A percentile compares a stretch with the other conserved stretches of the same genome.
phyloP scores from a whole-genome alignment of 2,329 filamentous ascomycete species.

The Fusarium xylarioides region DNA sequence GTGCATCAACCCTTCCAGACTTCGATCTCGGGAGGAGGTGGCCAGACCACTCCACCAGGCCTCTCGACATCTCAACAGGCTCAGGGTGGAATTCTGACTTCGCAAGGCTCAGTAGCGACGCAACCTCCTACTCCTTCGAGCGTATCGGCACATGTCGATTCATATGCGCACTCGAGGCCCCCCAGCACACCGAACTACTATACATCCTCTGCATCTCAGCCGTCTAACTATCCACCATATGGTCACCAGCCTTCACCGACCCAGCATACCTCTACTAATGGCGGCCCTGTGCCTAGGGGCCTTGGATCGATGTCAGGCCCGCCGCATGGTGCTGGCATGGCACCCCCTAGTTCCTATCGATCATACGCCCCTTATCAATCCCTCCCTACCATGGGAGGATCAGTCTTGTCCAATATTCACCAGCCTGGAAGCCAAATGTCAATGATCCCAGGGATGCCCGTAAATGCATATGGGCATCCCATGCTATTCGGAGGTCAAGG shows the following conservation, averaged over 20 bases:
- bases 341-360: slow-evolving; percentile 62
- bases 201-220: slow-evolving; percentile 59
- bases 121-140: slow-evolving; percentile 61
- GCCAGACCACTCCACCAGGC: slow-evolving; percentile 45
- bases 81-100: slow-evolving; percentile 40
- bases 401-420: slow-evolving; percentile 80
- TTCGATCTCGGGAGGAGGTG: slow-evolving; percentile 60
- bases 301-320: slow-evolving; percentile 47
- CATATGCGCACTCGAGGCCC: slow-evolving; percentile 60
- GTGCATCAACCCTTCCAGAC: slow-evolving; percentile 72
- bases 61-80: slow-evolving; percentile 44
- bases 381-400: slow-evolving; percentile 70
- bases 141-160: slow-evolving; percentile 66
- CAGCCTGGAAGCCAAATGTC: slow-evolving; percentile 78
- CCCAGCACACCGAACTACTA: slow-evolving; percentile 71
- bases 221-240: slow-evolving; percentile 57
- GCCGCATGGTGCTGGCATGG: slow-evolving; percentile 45
- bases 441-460: slow-evolving; percentile 69
- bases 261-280: slow-evolving; percentile 59
- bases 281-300: slow-evolving; percentile 50
- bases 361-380: slow-evolving; percentile 58
- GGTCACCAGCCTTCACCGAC: slow-evolving; percentile 46
- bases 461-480: slow-evolving; percentile 63
- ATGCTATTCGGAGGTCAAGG: slow-evolving; percentile 67
- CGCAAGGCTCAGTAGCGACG: slow-evolving; percentile 45